A percentile compares a stretch with the other conserved stretches of the same genome.
Conservation (phyloP, 176 grass and related monocot species). For the Ampelocalamus luodianensis region DNA sequence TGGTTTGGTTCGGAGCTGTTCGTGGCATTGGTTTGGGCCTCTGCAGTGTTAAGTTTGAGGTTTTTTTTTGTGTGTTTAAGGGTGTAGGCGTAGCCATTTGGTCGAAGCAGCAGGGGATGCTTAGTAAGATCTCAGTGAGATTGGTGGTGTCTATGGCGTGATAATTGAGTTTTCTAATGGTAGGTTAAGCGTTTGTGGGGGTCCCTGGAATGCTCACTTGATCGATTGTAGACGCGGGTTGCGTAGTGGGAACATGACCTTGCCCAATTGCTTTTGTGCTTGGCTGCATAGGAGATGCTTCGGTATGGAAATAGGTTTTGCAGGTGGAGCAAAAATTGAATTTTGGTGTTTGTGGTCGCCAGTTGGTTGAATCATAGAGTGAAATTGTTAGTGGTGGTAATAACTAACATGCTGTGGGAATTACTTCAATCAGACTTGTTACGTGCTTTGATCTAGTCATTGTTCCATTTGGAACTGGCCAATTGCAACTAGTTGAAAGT, state of each 20-base stretch:
- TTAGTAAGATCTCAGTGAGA: neutral
- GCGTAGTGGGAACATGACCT: neutral
- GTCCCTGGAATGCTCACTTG: neutral
- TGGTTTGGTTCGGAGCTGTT: constrained; percentile 16
- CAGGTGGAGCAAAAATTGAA: no score
- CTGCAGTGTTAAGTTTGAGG: neutral
- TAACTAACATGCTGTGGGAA: no score
- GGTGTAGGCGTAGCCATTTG: neutral
- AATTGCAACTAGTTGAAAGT: constrained; percentile 6
- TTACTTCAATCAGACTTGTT: no score
- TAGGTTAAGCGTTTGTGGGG: neutral
- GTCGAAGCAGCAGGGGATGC: neutral
- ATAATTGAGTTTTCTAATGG: neutral
- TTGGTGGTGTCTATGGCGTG: neutral
- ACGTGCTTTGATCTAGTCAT: neutral
- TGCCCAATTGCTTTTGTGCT: neutral
- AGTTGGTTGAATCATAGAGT: no score
- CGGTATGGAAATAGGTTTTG: neutral
- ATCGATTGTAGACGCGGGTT: neutral
- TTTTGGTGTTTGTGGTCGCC: no score
- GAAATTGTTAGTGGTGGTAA: no score
- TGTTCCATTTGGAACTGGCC: neutral
- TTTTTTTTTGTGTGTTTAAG: neutral
- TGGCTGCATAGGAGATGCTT: neutral
- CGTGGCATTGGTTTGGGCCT: constrained; percentile 22